Evolutionary conservation across 2,329 filamentous ascomycete genomes (phyloP).

Genomic region (Aspergillus hiratsukae): DNA sequence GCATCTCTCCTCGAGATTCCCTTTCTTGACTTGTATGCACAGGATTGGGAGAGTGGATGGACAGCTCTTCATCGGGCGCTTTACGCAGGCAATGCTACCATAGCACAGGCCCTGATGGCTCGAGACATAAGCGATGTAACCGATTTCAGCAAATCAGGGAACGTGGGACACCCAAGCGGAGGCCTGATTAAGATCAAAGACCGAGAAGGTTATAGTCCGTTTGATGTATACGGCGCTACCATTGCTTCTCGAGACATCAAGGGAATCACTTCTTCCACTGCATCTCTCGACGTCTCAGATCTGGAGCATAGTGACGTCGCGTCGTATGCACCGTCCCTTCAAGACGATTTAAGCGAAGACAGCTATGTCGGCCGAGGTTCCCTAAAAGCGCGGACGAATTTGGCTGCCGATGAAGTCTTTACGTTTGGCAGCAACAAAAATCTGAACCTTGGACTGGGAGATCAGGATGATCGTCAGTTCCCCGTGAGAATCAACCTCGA

Average conservation of each 20-base stretch:
- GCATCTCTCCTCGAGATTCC: constrained; percentile 76
- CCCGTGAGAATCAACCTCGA: constrained; percentile 77
- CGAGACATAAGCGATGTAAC: constrained; percentile 67
- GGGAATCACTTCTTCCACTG: constrained; percentile 21
- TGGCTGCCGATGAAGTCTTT: constrained; percentile 78
- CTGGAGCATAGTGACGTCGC: constrained; percentile 37
- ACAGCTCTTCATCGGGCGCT: constrained; percentile 87
- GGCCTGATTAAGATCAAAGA: constrained; percentile 93
- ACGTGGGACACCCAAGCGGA: constrained; percentile 58
- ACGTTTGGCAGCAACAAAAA: constrained; percentile 98
- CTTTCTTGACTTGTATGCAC: constrained; percentile 75
- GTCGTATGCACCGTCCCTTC: constrained; percentile 26
- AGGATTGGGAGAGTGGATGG: constrained; percentile 92
- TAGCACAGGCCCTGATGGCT: constrained; percentile 76
- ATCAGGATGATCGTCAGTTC: constrained; percentile 90
- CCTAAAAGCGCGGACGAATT: constrained; percentile 31
- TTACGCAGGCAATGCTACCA: constrained; percentile 82
- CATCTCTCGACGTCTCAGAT: constrained; percentile 40
- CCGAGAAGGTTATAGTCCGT: constrained; percentile 87
- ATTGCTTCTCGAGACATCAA: constrained; percentile 72
- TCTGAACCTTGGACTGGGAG: constrained; percentile 84
- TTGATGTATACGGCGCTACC: constrained; percentile 85
- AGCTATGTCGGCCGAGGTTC: constrained; percentile 28
- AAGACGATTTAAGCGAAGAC: constrained; percentile 48
- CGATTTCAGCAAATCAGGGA: constrained; percentile 54